These are phyloP conservation scores for Aureobasidium musti DNA, from an alignment of 2,329 filamentous ascomycete species.

Conservation along the genomic window DNA sequence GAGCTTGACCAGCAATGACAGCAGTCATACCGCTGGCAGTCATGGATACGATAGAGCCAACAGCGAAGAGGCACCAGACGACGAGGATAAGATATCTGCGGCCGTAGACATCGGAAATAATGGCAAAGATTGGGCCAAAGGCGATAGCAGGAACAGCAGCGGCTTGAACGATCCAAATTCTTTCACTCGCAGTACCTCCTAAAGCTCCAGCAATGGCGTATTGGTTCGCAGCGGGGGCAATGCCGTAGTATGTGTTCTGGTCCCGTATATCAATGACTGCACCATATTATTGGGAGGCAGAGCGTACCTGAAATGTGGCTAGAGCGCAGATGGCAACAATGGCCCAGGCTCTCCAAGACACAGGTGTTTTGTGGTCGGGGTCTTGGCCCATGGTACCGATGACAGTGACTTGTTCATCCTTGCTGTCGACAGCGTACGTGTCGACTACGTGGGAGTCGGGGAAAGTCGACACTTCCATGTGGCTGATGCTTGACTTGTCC, in stretches of 20 bases:
- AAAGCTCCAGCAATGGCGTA: constrained; percentile 24
- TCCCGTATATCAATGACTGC: neutral
- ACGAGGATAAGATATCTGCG: constrained; percentile 1
- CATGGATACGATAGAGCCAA: constrained; percentile 20
- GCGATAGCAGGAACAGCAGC: constrained; percentile 22
- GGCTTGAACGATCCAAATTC: constrained; percentile 23
- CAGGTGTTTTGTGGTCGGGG: constrained; percentile 7
- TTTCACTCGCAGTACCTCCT: constrained; percentile 14
- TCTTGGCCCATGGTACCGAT: constrained; percentile 26
- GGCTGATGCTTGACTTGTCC: neutral
- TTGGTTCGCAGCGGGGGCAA: constrained; percentile 22
- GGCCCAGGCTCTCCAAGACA: constrained; percentile 16
- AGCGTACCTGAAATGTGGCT: constrained; percentile 1
- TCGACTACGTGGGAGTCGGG: constrained; percentile 17
- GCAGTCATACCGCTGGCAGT: constrained; percentile 17
- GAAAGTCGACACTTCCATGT: constrained; percentile 10
- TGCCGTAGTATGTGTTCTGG: constrained; percentile 24
- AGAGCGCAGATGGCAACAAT: constrained; percentile 17
- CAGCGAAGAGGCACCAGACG: constrained; percentile 6
- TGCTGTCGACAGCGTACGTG: constrained; percentile 15
- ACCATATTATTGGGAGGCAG: neutral
- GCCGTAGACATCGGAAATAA: constrained; percentile 17
- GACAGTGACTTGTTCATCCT: constrained; percentile 24
- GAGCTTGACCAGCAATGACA: constrained; percentile 19
- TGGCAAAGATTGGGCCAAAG: constrained; percentile 21